Evolutionary conservation across 2,329 filamentous ascomycete species (phyloP).

Genomic region (Biscogniauxia sp.): DNA sequence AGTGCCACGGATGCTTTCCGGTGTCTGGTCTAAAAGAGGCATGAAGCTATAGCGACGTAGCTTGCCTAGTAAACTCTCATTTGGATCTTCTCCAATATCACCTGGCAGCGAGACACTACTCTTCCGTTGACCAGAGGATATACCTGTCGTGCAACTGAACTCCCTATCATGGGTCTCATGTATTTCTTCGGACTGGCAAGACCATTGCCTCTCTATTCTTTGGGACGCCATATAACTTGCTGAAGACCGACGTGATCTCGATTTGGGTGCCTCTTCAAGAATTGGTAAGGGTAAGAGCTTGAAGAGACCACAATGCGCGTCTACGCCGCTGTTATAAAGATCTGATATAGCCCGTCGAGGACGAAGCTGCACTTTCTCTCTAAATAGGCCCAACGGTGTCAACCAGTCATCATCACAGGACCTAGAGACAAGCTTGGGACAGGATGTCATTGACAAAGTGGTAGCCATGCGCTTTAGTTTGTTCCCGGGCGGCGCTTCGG

Average conservation of each 20-base stretch:
- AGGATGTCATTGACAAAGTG: slow-evolving; percentile 20
- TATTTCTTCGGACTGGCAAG: slow-evolving; percentile 1
- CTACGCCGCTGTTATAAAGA: slow-evolving; percentile 25
- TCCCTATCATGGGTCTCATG: slow-evolving; percentile 1
- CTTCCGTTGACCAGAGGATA: slow-evolving; percentile 17
- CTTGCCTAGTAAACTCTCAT: slow-evolving; percentile 17
- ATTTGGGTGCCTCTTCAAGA: slow-evolving; percentile 17
- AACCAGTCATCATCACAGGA: slow-evolving; percentile 29
- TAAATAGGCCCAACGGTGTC: slow-evolving; percentile 20
- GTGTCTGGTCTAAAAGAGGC: slow-evolving; percentile 23
- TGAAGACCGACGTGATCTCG: neutral
- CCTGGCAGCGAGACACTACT: slow-evolving; percentile 11
- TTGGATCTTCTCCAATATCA: neutral
- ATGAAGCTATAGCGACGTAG: slow-evolving; percentile 30
- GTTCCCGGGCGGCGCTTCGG: slow-evolving; percentile 5
- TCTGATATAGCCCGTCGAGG: slow-evolving; percentile 9
- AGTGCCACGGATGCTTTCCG: slow-evolving; percentile 18
- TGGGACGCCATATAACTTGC: slow-evolving; percentile 6
- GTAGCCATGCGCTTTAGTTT: slow-evolving; percentile 1
- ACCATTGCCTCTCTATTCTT: slow-evolving; percentile 1
- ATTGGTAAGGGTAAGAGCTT: slow-evolving; percentile 10
- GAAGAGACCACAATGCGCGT: slow-evolving; percentile 25
- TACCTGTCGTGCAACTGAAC: slow-evolving; percentile 17
- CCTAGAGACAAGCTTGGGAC: slow-evolving; percentile 26
- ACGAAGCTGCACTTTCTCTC: slow-evolving; percentile 7